Conservation (phyloP, 495 filamentous ascomycete species). For the Aspergillus incahuasiensis region DNA sequence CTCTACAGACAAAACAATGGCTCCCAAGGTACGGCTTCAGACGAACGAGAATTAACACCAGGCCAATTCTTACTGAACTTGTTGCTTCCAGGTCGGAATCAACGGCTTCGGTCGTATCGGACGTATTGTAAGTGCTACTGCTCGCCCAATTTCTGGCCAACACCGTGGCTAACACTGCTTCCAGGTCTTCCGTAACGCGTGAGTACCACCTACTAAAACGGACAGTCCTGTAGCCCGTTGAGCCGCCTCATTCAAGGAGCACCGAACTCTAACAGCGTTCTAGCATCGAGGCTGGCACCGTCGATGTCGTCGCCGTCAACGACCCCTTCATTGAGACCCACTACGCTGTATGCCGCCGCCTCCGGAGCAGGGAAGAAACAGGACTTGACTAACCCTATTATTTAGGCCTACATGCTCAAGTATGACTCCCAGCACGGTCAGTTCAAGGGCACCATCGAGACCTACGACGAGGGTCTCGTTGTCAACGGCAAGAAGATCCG, state of each 20-base stretch:
- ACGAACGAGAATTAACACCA: background rate
- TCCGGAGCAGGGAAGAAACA: background rate
- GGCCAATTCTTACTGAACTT: constrained; percentile 8
- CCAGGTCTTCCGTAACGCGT: constrained; percentile 76
- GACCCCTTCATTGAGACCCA: constrained; percentile 98
- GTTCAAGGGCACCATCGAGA: constrained; percentile 87
- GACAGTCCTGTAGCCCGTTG: background rate
- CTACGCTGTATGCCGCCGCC: constrained; percentile 78
- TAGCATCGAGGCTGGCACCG: constrained; percentile 72
- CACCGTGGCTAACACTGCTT: constrained; percentile 18
- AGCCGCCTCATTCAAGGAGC: constrained; percentile 2
- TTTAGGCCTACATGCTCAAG: constrained; percentile 96
- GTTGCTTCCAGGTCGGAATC: constrained; percentile 71
- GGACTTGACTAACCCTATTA: constrained; percentile 12
- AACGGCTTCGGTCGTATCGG: constrained; percentile 99
- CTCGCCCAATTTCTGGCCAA: background rate
- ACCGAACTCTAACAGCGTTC: constrained; percentile 26
- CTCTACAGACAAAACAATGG: constrained; percentile 33
- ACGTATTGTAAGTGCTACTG: constrained; percentile 66
- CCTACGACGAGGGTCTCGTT: constrained; percentile 68
- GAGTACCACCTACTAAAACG: constrained; percentile 32
- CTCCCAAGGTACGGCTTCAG: constrained; percentile 34
- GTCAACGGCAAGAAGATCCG: constrained; percentile 95
- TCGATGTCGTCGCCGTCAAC: constrained; percentile 94
- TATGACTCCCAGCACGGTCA: constrained; percentile 95